Evolutionary conservation across 495 filamentous ascomycete genomes (phyloP), one percentile per base, ranked within the genome.

Genomic region (Daldinia loculata): DNA sequence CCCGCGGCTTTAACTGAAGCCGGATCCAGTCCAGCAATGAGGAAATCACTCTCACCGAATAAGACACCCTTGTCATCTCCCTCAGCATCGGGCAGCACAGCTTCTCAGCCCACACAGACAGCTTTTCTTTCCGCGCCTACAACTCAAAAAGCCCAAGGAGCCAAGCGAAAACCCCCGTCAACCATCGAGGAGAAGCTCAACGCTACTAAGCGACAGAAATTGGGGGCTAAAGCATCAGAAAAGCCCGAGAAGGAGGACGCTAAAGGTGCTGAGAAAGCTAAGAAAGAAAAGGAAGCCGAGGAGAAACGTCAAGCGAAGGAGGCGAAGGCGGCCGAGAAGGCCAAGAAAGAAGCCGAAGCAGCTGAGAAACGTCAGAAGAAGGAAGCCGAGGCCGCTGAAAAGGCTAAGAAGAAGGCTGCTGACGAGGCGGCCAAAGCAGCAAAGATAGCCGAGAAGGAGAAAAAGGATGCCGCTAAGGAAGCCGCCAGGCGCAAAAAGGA

Each of bases 281-380:
- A 90, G 87, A 68, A 87, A 83, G 39, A 60, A 22, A 43, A 45
- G n/a, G 56, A 60, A 79, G 81, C 60, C 89, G 88, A 77, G 78
- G 52, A 56, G 52, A 56, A 56, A n/a, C 52, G 39, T 26, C 63
- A 52, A 45, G 43, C 43, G 3, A 48, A 48, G 24, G 43, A 48
- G 9, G 43, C 41, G 41, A 45, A 19, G 6, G 41, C 52, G n/a
- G 48, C 61, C 48, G 51, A 91, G 87, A 69, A 86, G 83, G 67
- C 52, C 9, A 59, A 59, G 12, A 41, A 29, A 22, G 56, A 59
- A 80, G 81, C 60, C 89, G 88, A 77, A 77, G 88, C 45, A 84
- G 0, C 77, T 83, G 38, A 82, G 19, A 84, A 85, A 39, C 86
- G 86, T 43, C 87, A 89, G 66, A 82, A 81, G 67, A 81, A 75